Conservation (phyloP, 73 alveolate genomes). For the Paramecium octaurelia region DNA sequence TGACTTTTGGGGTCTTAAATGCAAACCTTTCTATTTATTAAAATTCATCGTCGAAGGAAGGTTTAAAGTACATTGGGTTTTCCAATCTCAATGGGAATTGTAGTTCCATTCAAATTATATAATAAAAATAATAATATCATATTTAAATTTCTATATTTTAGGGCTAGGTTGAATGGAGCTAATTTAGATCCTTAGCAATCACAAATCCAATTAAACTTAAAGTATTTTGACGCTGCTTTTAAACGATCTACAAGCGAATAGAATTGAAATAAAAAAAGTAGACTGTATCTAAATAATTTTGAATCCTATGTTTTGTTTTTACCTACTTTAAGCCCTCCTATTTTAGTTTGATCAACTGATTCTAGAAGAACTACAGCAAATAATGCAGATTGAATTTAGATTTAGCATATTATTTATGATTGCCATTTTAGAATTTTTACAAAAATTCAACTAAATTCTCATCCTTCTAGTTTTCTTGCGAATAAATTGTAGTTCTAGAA, state of each 20-base stretch:
- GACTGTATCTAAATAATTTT: not conserved
- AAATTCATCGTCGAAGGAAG: not conserved
- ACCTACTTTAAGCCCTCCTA: not conserved
- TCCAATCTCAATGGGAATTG: not conserved
- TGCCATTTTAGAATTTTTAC: not conserved
- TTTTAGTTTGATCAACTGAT: not conserved
- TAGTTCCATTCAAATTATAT: not conserved
- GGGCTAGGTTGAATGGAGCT: not conserved
- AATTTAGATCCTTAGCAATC: not conserved
- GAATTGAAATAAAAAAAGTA: not conserved
- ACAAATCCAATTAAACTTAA: conserved; percentile 22
- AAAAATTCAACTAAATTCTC: not conserved
- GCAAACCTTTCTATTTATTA: not conserved
- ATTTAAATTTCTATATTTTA: not conserved
- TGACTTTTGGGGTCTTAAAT: not conserved
- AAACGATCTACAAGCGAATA: not conserved
- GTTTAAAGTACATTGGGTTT: not conserved
- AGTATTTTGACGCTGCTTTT: not conserved
- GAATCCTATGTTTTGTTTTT: not conserved
- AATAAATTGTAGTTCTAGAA: not conserved
- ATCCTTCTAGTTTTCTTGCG: not conserved
- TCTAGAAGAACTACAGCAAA: not conserved
- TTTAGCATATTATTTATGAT: not conserved
- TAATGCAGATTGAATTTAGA: not conserved
- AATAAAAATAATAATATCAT: not conserved